A percentile compares a stretch with the other conserved stretches of the same genome.
Conservation (phyloP, 495 filamentous ascomycete genomes). For the Podospora sp. region DNA sequence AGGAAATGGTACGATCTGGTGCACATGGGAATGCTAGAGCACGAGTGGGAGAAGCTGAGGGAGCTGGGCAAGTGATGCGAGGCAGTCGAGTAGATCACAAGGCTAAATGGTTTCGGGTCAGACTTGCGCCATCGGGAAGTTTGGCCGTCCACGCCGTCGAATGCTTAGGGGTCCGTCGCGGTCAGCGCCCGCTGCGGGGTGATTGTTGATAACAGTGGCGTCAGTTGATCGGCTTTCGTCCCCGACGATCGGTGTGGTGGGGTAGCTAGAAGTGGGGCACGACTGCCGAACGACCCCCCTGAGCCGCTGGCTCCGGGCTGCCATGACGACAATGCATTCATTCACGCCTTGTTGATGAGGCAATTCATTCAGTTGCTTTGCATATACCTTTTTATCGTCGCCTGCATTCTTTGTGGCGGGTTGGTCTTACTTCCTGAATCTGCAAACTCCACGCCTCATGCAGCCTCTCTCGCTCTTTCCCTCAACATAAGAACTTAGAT, state of each 20-base stretch:
- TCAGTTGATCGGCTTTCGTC: constrained; percentile 7
- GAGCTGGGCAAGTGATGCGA: background rate
- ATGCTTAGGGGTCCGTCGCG: background rate
- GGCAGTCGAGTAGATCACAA: background rate
- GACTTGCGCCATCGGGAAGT: no score
- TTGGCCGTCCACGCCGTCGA: background rate
- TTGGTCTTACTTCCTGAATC: background rate
- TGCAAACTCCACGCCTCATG: background rate
- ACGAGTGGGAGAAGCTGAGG: constrained; percentile 46
- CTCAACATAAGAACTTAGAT: background rate
- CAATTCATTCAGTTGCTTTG: background rate
- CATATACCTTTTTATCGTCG: background rate
- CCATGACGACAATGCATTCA: constrained; percentile 14
- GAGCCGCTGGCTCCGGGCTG: background rate
- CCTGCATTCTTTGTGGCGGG: background rate
- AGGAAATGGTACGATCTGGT: constrained; percentile 51
- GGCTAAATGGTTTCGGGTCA: background rate
- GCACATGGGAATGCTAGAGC: constrained; percentile 48
- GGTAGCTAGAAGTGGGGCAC: constrained; percentile 7
- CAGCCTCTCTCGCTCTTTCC: background rate
- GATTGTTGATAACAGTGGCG: background rate
- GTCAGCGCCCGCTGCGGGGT: constrained; percentile 11
- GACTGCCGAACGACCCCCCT: background rate
- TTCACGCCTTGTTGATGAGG: background rate
- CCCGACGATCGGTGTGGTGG: constrained; percentile 15